Percentiles rank a stretch among this genome's conserved stretches.
phyloP scores from a whole-genome alignment of 495 filamentous ascomycete genomes.

The Amphirosellinia nigrospora region DNA sequence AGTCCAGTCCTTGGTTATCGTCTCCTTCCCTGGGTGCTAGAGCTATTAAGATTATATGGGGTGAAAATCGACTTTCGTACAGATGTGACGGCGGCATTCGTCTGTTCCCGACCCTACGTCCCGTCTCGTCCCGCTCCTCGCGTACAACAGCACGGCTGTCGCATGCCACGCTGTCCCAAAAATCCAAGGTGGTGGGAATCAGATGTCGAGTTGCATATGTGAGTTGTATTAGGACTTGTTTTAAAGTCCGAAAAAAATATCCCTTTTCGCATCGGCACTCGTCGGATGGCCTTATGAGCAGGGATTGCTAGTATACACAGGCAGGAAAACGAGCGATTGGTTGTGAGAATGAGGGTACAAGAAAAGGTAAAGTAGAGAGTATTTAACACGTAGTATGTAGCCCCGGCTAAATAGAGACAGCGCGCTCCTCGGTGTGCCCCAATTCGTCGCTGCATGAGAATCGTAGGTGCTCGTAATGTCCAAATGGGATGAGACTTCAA shows the following conservation, averaged over 20 bases:
- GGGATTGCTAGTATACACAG: not conserved
- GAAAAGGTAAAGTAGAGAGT: not conserved
- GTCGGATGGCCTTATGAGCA: not conserved
- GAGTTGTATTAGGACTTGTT: not conserved
- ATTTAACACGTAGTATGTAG: not conserved
- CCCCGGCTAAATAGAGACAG: conserved; percentile 16
- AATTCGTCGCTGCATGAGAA: not conserved
- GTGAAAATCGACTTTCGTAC: not conserved
- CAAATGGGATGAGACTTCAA: conserved; percentile 12
- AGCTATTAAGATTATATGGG: not conserved
- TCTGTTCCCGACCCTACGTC: not conserved
- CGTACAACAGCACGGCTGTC: not conserved
- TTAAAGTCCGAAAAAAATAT: not conserved
- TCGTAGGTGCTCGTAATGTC: not conserved
- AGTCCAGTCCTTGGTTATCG: not conserved
- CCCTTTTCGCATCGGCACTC: not conserved
- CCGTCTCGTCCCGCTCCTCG: not conserved
- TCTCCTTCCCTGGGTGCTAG: not conserved
- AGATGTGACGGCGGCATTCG: conserved; percentile 3
- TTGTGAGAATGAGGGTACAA: not conserved
- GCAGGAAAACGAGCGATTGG: conserved; percentile 1
- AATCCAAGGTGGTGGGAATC: not conserved
- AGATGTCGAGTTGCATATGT: conserved; percentile 7
- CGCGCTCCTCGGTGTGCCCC: not conserved
- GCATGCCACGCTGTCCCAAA: conserved; percentile 5